Percentiles rank a stretch among this genome's conserved stretches.
Conservation (phyloP, 2,329 filamentous ascomycete species). For the Clarireedia homoeocarpa region DNA sequence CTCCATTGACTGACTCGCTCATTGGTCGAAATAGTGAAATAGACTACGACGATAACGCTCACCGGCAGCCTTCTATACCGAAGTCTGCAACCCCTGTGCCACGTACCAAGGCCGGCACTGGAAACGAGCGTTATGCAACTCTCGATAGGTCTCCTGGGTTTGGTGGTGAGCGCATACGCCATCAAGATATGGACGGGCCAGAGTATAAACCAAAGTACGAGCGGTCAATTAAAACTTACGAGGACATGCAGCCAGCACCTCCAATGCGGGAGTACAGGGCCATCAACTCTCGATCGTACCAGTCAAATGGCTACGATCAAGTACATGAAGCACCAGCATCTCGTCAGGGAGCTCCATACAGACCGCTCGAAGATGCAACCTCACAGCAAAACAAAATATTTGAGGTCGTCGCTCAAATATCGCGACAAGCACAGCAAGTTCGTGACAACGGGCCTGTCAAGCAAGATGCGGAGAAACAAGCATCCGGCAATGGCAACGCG, state of each 20-base stretch:
- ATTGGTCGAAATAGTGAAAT: not conserved
- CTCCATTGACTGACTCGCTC: not conserved
- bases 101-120: slow-evolving; percentile 8
- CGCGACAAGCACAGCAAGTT: slow-evolving; percentile 23
- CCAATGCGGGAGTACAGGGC: slow-evolving; percentile 11
- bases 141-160: slow-evolving; percentile 17
- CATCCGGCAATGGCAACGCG: slow-evolving; percentile 34
- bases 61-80: not conserved
- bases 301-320: slow-evolving; percentile 13
- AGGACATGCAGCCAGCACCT: slow-evolving; percentile 10
- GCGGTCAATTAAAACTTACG: slow-evolving; percentile 13
- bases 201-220: slow-evolving; percentile 17
- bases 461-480: slow-evolving; percentile 22
- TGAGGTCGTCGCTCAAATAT: slow-evolving; percentile 25
- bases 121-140: slow-evolving; percentile 15
- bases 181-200: slow-evolving; percentile 16
- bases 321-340: not conserved
- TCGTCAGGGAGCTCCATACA: not conserved
- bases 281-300: slow-evolving; percentile 15
- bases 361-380: slow-evolving; percentile 14
- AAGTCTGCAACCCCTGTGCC: not conserved
- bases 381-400: slow-evolving; percentile 21
- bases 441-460: slow-evolving; percentile 12
- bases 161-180: slow-evolving; percentile 12
- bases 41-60: not conserved